Conservation (phyloP, 768 basidiomycete genomes). For the Thelephora ganbajun region DNA sequence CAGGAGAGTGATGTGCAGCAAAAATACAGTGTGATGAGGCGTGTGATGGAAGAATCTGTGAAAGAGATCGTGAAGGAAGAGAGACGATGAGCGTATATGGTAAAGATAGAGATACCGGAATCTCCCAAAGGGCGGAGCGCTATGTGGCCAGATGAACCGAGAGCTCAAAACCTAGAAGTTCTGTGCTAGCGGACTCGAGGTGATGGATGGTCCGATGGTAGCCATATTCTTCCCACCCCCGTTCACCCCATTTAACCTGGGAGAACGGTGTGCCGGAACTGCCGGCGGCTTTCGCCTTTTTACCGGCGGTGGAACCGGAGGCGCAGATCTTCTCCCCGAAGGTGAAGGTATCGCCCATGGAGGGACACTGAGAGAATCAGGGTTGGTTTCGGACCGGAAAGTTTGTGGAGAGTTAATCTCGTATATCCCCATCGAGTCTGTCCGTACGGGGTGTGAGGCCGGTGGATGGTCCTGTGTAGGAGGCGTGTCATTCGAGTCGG, state of each 20-base stretch:
- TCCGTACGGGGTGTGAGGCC: slow-evolving; percentile 2
- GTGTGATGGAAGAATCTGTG: no score
- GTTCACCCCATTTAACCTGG: background rate
- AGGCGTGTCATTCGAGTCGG: slow-evolving; percentile 9
- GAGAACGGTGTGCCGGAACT: slow-evolving; percentile 26
- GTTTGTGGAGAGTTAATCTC: slow-evolving; percentile 1
- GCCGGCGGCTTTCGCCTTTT: slow-evolving; percentile 64
- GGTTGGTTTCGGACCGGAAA: slow-evolving; percentile 6
- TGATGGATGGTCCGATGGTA: background rate
- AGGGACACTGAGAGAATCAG: slow-evolving; percentile 1
- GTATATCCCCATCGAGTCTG: background rate
- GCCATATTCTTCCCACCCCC: background rate
- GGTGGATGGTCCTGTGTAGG: slow-evolving; percentile 2
- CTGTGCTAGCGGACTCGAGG: background rate
- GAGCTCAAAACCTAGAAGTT: no score
- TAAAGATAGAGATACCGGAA: no score
- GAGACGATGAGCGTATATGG: no score
- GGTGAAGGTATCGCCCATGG: slow-evolving; percentile 7
- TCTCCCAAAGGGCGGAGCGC: no score
- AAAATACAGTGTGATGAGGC: no score
- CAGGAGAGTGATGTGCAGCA: no score
- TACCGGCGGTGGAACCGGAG: slow-evolving; percentile 40
- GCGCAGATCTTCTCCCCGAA: slow-evolving; percentile 28
- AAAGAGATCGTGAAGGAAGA: no score
- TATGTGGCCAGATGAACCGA: no score